A percentile compares a stretch with the other conserved stretches of the same genome.
Evolutionary conservation across 2,329 filamentous ascomycete genomes (phyloP).

Genomic region (Cadophora gregata): DNA sequence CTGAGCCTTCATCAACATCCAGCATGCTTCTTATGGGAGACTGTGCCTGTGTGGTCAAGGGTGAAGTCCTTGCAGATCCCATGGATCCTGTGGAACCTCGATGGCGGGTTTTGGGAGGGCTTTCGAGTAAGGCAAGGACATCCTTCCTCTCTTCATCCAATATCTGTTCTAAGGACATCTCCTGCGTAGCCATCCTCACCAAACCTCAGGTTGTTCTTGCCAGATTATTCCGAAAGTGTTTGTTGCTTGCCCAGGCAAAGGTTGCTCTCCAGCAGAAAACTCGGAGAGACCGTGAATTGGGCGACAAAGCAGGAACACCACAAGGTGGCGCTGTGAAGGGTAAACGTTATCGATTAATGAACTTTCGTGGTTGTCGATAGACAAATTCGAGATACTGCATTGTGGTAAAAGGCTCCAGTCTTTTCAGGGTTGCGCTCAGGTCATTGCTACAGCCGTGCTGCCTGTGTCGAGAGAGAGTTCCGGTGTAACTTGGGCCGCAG

Average conservation of each 20-base stretch:
- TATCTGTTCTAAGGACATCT: slow-evolving; percentile 78
- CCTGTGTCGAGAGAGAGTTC: slow-evolving; percentile 28
- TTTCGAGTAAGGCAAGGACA: slow-evolving; percentile 71
- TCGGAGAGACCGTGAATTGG: slow-evolving; percentile 21
- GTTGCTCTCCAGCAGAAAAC: slow-evolving; percentile 14
- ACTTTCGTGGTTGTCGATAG: slow-evolving; percentile 41
- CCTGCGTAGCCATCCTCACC: slow-evolving; percentile 42
- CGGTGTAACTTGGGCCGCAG: slow-evolving; percentile 22
- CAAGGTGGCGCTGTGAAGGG: slow-evolving; percentile 22
- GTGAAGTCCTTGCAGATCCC: slow-evolving; percentile 54
- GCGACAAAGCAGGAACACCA: slow-evolving; percentile 30
- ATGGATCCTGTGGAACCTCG: slow-evolving; percentile 42
- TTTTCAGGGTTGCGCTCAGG: slow-evolving; percentile 35
- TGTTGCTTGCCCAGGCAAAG: slow-evolving; percentile 1
- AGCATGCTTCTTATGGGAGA: slow-evolving; percentile 72
- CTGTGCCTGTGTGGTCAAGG: slow-evolving; percentile 56
- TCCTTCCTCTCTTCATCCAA: slow-evolving; percentile 79
- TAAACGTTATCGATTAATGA: slow-evolving; percentile 43
- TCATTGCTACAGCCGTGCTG: slow-evolving; percentile 40
- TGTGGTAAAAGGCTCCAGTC: slow-evolving; percentile 37
- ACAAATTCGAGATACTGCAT: slow-evolving; percentile 43
- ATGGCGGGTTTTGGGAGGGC: slow-evolving; percentile 24
- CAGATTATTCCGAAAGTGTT: not conserved
- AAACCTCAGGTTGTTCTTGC: slow-evolving; percentile 22
- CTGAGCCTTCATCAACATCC: slow-evolving; percentile 41